phyloP scores from a whole-genome alignment of 2,329 filamentous ascomycete genomes.

The Fonsecaea monophora region DNA sequence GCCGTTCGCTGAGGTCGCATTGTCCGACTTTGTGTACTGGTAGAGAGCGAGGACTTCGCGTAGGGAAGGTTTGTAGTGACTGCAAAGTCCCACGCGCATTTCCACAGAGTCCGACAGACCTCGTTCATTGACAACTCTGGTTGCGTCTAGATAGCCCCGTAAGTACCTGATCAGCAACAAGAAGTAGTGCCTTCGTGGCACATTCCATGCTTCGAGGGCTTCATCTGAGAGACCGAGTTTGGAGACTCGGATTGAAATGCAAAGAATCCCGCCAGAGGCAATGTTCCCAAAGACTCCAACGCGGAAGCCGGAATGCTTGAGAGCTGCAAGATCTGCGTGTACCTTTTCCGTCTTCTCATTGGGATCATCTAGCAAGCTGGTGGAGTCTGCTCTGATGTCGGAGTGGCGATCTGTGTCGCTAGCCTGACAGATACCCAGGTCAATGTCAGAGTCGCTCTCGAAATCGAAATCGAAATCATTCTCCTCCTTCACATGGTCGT shows the following conservation, averaged over 20 bases:
- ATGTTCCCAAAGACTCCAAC: slow-evolving; percentile 67
- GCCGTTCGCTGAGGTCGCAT: not conserved
- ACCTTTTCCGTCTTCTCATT: slow-evolving; percentile 49
- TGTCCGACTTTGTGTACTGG: slow-evolving; percentile 35
- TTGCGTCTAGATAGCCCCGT: slow-evolving; percentile 66
- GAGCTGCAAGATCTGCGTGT: slow-evolving; percentile 65
- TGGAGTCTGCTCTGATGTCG: not conserved
- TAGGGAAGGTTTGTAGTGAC: slow-evolving; percentile 73
- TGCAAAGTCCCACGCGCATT: slow-evolving; percentile 73
- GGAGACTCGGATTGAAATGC: slow-evolving; percentile 71
- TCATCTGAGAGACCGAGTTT: slow-evolving; percentile 77
- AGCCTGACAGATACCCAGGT: slow-evolving; percentile 11
- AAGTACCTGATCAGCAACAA: slow-evolving; percentile 73
- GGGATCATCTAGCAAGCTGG: slow-evolving; percentile 1
- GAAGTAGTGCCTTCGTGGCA: slow-evolving; percentile 71
- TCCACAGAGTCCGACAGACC: slow-evolving; percentile 49
- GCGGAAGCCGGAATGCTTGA: slow-evolving; percentile 71
- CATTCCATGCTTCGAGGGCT: slow-evolving; percentile 77
- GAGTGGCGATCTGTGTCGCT: not conserved
- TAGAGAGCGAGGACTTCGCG: slow-evolving; percentile 63
- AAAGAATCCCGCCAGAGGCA: slow-evolving; percentile 60
- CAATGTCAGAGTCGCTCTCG: slow-evolving; percentile 45
- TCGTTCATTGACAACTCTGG: slow-evolving; percentile 55
- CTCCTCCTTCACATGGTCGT: not conserved
- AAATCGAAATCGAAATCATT: slow-evolving; percentile 48